Evolutionary conservation across 1,139 yeast species (phyloP).

Genomic region (Hyphopichia pseudoburtonii): DNA sequence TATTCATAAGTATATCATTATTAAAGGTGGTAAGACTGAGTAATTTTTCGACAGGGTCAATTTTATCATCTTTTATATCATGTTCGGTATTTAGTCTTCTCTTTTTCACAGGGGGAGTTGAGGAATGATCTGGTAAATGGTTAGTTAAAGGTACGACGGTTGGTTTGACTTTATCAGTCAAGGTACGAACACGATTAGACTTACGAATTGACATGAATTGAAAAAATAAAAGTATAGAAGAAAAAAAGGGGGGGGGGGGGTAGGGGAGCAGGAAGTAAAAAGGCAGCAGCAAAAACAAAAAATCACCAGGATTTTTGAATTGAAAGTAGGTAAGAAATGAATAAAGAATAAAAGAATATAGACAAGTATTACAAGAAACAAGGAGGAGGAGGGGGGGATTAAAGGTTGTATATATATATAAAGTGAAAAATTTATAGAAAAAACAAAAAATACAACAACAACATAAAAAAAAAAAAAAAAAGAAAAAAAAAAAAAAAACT

Average conservation of each 20-base stretch:
- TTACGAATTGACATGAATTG: constrained; percentile 33
- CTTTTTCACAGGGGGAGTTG: constrained; percentile 11
- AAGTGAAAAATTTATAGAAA: neutral
- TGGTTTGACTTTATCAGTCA: constrained; percentile 19
- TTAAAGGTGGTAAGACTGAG: constrained; percentile 37
- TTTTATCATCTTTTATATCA: constrained; percentile 24
- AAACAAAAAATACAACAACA: neutral
- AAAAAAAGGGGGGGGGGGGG: neutral
- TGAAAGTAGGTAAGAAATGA: neutral
- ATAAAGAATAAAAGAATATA: neutral
- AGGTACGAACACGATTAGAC: constrained; percentile 31
- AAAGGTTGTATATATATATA: neutral
- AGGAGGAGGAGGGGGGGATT: neutral
- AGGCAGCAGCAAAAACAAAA: neutral
- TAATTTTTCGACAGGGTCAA: constrained; percentile 47
- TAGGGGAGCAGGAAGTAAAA: neutral
- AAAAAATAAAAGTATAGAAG: neutral
- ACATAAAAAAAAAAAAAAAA: neutral
- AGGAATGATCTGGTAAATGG: constrained; percentile 3
- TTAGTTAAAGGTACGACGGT: constrained; percentile 11
- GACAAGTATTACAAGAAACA: neutral
- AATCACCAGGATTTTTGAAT: neutral
- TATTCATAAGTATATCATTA: constrained; percentile 24
- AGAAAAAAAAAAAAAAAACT: constrained; percentile 1
- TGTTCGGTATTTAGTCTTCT: constrained; percentile 12